These are phyloP conservation scores for Suzukiozyma palmioleophila DNA, from an alignment of 1,139 yeast species.

Conservation along the genomic window DNA sequence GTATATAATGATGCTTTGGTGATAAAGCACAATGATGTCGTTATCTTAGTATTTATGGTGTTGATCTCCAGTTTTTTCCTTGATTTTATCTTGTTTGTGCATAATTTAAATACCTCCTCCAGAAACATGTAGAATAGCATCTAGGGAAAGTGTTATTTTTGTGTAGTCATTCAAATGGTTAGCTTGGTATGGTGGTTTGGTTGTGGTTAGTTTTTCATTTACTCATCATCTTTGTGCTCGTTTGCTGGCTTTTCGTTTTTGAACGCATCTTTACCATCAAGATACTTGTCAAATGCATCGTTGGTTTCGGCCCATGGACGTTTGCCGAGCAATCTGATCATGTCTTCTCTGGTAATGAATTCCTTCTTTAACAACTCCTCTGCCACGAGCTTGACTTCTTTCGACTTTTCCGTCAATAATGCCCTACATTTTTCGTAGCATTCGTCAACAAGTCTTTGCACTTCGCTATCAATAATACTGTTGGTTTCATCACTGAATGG, in stretches of 20 bases:
- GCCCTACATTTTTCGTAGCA: conserved; percentile 69
- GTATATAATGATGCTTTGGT: too few relatives aligned
- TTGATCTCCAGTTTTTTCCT: too few relatives aligned
- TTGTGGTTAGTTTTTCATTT: neutral
- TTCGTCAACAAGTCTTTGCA: conserved; percentile 72
- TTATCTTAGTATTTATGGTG: too few relatives aligned
- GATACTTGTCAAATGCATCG: conserved; percentile 90
- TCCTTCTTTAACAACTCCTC: conserved; percentile 79
- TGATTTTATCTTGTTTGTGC: too few relatives aligned
- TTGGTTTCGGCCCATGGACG: conserved; percentile 88
- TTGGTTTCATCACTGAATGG: conserved; percentile 92
- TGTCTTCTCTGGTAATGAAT: conserved; percentile 84
- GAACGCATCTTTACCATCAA: conserved; percentile 41
- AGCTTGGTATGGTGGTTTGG: neutral
- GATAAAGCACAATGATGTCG: too few relatives aligned
- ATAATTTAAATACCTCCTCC: neutral
- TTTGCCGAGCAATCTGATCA: conserved; percentile 81
- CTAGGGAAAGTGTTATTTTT: neutral
- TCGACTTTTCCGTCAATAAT: conserved; percentile 64
- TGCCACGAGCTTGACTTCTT: conserved; percentile 81
- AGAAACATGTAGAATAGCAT: too few relatives aligned
- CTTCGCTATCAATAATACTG: conserved; percentile 73
- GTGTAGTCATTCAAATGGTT: neutral
- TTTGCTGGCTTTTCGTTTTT: conserved; percentile 20
- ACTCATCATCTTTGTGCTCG: conserved; percentile 22